Evolutionary conservation across 2,329 filamentous ascomycete genomes (phyloP), one percentile per base, ranked within the genome.

Genomic region (Calonectria pseudoreteaudii): DNA sequence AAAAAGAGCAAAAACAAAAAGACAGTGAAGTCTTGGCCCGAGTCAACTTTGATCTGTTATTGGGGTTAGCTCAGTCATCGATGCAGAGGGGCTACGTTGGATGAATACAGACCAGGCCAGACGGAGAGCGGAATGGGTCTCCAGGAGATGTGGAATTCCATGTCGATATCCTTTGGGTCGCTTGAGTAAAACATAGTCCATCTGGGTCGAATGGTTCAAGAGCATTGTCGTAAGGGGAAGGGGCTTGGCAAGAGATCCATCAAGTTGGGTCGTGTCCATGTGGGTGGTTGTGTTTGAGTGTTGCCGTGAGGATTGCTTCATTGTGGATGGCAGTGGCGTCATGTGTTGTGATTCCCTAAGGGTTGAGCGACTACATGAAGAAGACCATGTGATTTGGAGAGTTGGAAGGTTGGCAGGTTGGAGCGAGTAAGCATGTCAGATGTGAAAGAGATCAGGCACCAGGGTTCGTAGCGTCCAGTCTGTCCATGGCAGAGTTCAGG

Each of bases 41-140:
- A 84, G 80, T 88, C 90, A 91, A 89, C 90, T 91, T 90, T 91
- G 90, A 87, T 86, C 89, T 91, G 81, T 78, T 74, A 26, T 1
- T 4, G 23, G 71, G 69, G 80, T 83, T 81, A 84, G 81, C 76
- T 62, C 72, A 44, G 7, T 62, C 9, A 38, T 36, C 56, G 66
- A 13, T 38, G 58, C 10, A 81, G n/a, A 79, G 75, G 72, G 80
- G 78, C 13, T 60, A 38, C 36, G 28, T n/a, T 28, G 34, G 49
- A 34, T 44, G 73, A 60, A 60, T 81, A 81, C 80, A 81, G 76
- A 81, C 80, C 80, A 75, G 83, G 80, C 72, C 68, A 75, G 77
- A 79, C 72, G 73, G 60, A 70, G 18, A 68, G 30, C 16, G 41
- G 30, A 30, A 58, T n/a, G 50, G 47, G 56, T 16, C 34, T 74